phyloP scores from a whole-genome alignment of 495 filamentous ascomycete genomes.

The Xylaria telfairii region DNA sequence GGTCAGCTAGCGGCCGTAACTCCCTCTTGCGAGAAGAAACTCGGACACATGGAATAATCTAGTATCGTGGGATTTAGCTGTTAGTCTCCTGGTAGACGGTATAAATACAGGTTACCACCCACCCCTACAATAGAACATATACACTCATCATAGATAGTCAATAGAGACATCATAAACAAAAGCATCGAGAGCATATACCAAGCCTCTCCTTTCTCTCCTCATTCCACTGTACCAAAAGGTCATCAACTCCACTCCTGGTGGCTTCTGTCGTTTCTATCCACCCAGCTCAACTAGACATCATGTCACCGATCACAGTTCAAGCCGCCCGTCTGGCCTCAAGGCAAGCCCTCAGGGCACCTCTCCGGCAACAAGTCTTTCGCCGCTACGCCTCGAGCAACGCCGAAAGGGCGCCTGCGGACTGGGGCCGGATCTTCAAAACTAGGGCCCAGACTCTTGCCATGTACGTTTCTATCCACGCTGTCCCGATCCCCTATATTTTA shows the following conservation, averaged over 20 bases:
- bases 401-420: conserved; percentile 22
- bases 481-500: background rate
- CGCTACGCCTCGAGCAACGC: conserved; percentile 27
- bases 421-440: conserved; percentile 32
- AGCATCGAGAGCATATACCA: conserved; percentile 5
- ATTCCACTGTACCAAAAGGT: background rate
- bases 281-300: background rate
- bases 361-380: conserved; percentile 26
- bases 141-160: background rate
- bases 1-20: conserved; percentile 7
- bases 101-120: conserved; percentile 10
- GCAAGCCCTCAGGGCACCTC: conserved; percentile 10
- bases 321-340: conserved; percentile 19
- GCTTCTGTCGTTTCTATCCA: conserved; percentile 2
- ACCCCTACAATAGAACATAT: background rate
- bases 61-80: background rate
- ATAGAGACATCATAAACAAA: background rate
- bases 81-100: background rate
- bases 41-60: background rate
- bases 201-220: conserved; percentile 6
- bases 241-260: conserved; percentile 15
- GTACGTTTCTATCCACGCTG: background rate
- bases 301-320: conserved; percentile 14
- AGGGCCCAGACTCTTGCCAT: conserved; percentile 9
- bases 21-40: background rate